Evolutionary conservation across 805 yeast genomes (phyloP).

Genomic region (Wickerhamiella siamensis): DNA sequence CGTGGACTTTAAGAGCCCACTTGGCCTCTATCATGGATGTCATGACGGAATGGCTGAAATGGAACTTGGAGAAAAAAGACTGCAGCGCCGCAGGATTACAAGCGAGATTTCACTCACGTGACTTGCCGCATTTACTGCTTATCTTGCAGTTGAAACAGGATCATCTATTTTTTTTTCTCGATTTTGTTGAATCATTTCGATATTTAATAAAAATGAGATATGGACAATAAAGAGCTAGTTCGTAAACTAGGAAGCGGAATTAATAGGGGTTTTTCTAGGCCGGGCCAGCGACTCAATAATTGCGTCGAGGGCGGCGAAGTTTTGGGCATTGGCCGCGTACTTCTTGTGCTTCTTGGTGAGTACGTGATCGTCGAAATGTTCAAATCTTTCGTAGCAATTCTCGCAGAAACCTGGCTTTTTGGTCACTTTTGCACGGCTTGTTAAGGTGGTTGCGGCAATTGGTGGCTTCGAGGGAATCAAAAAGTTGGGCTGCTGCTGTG

Average conservation of each 20-base stretch:
- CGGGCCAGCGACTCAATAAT: constrained; percentile 41
- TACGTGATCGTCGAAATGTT: constrained; percentile 65
- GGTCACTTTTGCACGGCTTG: constrained; percentile 12
- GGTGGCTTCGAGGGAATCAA: neutral
- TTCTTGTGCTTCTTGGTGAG: constrained; percentile 52
- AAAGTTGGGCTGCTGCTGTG: neutral
- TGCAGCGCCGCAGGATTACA: too few relatives aligned
- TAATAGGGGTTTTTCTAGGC: neutral
- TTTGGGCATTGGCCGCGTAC: constrained; percentile 58
- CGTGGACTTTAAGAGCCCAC: neutral
- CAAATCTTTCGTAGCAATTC: constrained; percentile 76
- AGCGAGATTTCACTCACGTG: too few relatives aligned
- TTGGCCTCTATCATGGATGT: neutral
- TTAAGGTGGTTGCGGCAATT: constrained; percentile 4
- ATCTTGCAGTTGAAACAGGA: too few relatives aligned
- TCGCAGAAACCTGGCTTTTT: constrained; percentile 74
- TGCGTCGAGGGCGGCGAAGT: constrained; percentile 65
- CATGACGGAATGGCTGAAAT: neutral
- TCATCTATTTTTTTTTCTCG: too few relatives aligned
- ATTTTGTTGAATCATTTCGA: too few relatives aligned
- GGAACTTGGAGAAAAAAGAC: too few relatives aligned
- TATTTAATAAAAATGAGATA: too few relatives aligned
- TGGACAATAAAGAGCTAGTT: neutral
- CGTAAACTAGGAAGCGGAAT: neutral
- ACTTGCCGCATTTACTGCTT: too few relatives aligned